Conservation (phyloP, 2,329 filamentous ascomycete genomes). For the Allantophomopsis lycopodina region DNA sequence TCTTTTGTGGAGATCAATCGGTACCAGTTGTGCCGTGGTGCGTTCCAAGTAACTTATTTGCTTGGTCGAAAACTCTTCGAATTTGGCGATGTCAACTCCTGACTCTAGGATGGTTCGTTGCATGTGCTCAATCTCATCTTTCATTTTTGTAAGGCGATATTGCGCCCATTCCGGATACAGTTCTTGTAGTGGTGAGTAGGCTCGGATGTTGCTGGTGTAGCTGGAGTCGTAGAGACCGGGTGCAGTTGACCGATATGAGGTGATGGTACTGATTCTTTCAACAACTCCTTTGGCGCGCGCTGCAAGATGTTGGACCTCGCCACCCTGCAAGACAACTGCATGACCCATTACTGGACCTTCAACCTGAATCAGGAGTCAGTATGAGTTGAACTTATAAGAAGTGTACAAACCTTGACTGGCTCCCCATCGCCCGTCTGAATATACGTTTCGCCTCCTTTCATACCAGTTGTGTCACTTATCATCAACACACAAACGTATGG, state of each 20-base stretch:
- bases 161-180: slow-evolving; percentile 12
- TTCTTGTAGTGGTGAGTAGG: slow-evolving; percentile 6
- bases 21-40: slow-evolving; percentile 2
- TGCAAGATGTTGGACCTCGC: slow-evolving; percentile 24
- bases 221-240: slow-evolving; percentile 10
- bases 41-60: slow-evolving; percentile 3
- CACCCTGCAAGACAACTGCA: slow-evolving; percentile 24
- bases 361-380: slow-evolving; percentile 2
- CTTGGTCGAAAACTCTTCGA: slow-evolving; percentile 1
- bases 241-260: slow-evolving; percentile 19
- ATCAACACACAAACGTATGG: slow-evolving; percentile 31
- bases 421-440: slow-evolving; percentile 31
- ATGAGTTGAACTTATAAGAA: neutral
- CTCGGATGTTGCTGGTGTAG: slow-evolving; percentile 11
- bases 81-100: neutral
- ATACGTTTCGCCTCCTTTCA: slow-evolving; percentile 38
- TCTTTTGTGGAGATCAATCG: neutral
- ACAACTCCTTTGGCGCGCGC: slow-evolving; percentile 17
- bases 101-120: neutral
- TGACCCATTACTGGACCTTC: slow-evolving; percentile 12
- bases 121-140: slow-evolving; percentile 1
- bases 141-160: slow-evolving; percentile 11
- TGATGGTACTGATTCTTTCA: slow-evolving; percentile 26
- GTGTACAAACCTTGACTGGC: slow-evolving; percentile 19
- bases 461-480: slow-evolving; percentile 25